phyloP scores from a whole-genome alignment of 805 yeast genomes.

The Starmerella stellata region DNA sequence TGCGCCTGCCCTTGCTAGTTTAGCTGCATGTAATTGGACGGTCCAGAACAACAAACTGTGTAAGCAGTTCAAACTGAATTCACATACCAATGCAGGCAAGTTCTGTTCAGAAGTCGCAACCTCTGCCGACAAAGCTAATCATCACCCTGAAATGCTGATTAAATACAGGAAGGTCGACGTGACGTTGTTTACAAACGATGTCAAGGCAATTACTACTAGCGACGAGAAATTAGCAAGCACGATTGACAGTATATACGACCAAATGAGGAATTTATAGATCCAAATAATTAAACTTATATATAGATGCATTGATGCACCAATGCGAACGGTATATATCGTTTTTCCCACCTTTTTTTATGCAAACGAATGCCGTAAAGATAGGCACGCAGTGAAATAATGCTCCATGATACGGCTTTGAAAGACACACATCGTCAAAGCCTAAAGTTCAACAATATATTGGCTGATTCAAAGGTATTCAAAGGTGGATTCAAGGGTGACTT shows the following conservation, averaged over 20 bases:
- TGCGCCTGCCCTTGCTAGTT: not conserved
- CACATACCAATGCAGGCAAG: slow-evolving; percentile 16
- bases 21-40: slow-evolving; percentile 9
- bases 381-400: too few species aligned
- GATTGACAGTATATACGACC: slow-evolving; percentile 9
- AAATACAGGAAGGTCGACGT: slow-evolving; percentile 13
- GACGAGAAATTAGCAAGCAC: slow-evolving; percentile 14
- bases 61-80: slow-evolving; percentile 10
- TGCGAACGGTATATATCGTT: too few species aligned
- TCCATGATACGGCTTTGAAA: too few species aligned
- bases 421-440: too few species aligned
- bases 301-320: too few species aligned
- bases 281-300: too few species aligned
- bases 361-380: too few species aligned
- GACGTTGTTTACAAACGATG: slow-evolving; percentile 14
- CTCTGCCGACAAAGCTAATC: slow-evolving; percentile 13
- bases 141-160: slow-evolving; percentile 16
- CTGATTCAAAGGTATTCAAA: too few species aligned
- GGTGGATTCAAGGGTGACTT: too few species aligned
- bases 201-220: slow-evolving; percentile 7
- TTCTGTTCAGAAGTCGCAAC: slow-evolving; percentile 12
- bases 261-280: too few species aligned
- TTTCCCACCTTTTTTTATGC: too few species aligned
- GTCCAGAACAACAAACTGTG: slow-evolving; percentile 4
- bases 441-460: too few species aligned